Base-by-base conservation (phyloP, 2,329 filamentous ascomycete species). In the Aspergillus ustus region DNA sequence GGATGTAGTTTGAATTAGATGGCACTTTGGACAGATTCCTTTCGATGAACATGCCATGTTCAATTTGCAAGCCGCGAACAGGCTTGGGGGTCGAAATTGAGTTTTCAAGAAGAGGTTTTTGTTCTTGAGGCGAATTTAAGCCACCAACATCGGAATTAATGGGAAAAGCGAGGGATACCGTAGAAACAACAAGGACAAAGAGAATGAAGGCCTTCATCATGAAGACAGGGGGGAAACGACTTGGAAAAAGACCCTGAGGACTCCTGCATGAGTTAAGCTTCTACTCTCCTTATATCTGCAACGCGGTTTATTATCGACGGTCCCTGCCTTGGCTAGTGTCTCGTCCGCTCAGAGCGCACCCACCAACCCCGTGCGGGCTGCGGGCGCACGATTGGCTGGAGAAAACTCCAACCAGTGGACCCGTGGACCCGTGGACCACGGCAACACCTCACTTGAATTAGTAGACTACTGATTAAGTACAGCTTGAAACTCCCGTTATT, bases 341-440 rank as follows among this genome's bases (percentile, higher is more conserved):
- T 11, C 56, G n/a, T 51, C 48, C 50, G 34, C 46, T 49, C 43
- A 51, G 40, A 37, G 11, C 43, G 31, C 53, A 29, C 34, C 34
- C 29, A 7, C 3, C 19, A 15, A 20, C 59, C 62, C 51, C 62
- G 62, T 64, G 62, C 59, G 6, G 28, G 15, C 40, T 29, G n/a
- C 55, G 29, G 59, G 46, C 8, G n/a, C 49, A 22, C 56, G 60
- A 62, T 64, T 64, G 62, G 55, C 45, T 50, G 9, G 8, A 20
- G 11, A 31, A 8, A 15, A 51, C 17, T 5, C 4, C 25, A 25
- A 25, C 25, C 2, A 1, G 25, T 25, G 25, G 25, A n/a, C n/a
- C n/a, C n/a, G n/a, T n/a, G n/a, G n/a, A n/a, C n/a, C n/a, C n/a
- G n/a, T n/a, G n/a, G n/a, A n/a, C n/a, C n/a, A n/a, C n/a, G n/a